phyloP scores from a whole-genome alignment of 805 yeast species.

The Yamadazyma paraphyllophila region DNA sequence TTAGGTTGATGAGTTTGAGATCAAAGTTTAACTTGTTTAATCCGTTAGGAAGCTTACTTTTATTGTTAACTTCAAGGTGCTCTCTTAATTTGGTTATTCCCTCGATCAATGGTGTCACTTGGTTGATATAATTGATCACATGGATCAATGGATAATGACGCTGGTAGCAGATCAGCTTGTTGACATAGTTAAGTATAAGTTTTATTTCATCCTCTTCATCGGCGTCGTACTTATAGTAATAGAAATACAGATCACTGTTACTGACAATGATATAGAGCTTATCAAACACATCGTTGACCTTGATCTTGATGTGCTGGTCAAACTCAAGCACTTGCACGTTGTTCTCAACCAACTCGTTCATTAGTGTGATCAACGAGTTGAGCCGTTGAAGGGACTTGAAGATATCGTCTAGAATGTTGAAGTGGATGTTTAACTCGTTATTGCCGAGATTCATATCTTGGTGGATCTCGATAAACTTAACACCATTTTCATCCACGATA shows the following conservation, averaged over 20 bases:
- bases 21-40: slow-evolving; percentile 32
- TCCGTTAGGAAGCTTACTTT: slow-evolving; percentile 27
- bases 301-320: slow-evolving; percentile 27
- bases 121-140: slow-evolving; percentile 32
- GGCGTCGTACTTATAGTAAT: slow-evolving; percentile 11
- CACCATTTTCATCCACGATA: slow-evolving; percentile 20
- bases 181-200: slow-evolving; percentile 15
- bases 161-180: slow-evolving; percentile 14
- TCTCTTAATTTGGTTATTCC: slow-evolving; percentile 20
- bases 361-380: slow-evolving; percentile 29
- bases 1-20: slow-evolving; percentile 27
- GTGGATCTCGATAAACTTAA: slow-evolving; percentile 27
- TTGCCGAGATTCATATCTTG: slow-evolving; percentile 26
- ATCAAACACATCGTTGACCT: slow-evolving; percentile 24
- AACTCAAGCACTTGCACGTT: slow-evolving; percentile 27
- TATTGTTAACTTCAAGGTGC: slow-evolving; percentile 12
- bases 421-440: slow-evolving; percentile 14
- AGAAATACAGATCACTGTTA: slow-evolving; percentile 10
- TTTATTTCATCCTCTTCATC: slow-evolving; percentile 14
- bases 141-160: slow-evolving; percentile 22
- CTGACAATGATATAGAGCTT: slow-evolving; percentile 20
- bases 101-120: slow-evolving; percentile 28
- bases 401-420: slow-evolving; percentile 19
- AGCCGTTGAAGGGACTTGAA: slow-evolving; percentile 31
- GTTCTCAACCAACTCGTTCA: slow-evolving; percentile 30